Conservation (phyloP, 2,329 filamentous ascomycete species). For the Aaosphaeria arxii region DNA sequence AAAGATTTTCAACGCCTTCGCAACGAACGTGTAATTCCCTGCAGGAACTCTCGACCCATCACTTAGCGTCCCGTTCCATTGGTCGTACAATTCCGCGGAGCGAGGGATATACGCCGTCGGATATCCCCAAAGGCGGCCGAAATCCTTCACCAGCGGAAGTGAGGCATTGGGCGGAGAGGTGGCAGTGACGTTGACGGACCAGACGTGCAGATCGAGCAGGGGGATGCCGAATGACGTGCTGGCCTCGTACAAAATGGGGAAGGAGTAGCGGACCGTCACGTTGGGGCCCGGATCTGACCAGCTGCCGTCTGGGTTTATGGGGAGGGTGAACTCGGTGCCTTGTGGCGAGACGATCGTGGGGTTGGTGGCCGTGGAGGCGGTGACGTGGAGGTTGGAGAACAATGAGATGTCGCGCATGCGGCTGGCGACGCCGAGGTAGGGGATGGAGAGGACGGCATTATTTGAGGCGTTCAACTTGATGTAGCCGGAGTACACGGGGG, state of each 20-base stretch:
- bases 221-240: not conserved
- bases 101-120: slow-evolving; percentile 7
- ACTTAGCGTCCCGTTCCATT: slow-evolving; percentile 13
- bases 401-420: slow-evolving; percentile 6
- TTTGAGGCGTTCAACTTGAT: slow-evolving; percentile 7
- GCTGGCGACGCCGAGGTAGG: slow-evolving; percentile 18
- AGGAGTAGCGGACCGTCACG: not conserved
- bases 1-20: slow-evolving; percentile 12
- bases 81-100: not conserved
- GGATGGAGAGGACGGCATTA: slow-evolving; percentile 10
- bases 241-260: not conserved
- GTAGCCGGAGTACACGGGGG: slow-evolving; percentile 21
- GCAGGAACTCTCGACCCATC: slow-evolving; percentile 11
- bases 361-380: not conserved
- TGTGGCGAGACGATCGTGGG: not conserved
- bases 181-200: not conserved
- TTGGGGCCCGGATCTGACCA: not conserved
- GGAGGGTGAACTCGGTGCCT: not conserved
- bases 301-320: not conserved
- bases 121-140: slow-evolving; percentile 6
- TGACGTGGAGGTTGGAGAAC: not conserved
- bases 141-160: not conserved
- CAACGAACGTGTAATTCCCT: slow-evolving; percentile 11
- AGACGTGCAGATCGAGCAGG: not conserved
- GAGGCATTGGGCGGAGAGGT: not conserved